Conservation (phyloP, 169 alveolate species). For the Condylostoma magnum region DNA sequence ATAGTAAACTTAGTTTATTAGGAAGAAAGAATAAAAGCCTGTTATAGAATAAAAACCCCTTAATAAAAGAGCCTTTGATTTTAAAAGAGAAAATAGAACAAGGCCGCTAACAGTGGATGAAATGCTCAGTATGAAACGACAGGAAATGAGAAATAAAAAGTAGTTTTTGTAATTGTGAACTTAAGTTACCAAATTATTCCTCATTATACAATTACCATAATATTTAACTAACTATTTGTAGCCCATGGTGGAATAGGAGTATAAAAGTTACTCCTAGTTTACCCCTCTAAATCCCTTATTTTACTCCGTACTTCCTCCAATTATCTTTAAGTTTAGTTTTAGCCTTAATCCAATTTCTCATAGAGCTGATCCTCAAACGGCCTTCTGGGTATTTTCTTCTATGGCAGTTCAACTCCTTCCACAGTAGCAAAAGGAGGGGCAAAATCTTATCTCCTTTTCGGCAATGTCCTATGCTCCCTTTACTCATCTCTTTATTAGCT, state of each 20-base stretch:
- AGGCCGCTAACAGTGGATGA: conserved; percentile 27
- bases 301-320: neutral
- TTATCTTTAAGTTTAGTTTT: neutral
- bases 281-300: neutral
- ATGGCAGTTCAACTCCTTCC: too few relatives aligned
- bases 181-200: neutral
- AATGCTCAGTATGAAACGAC: conserved; percentile 18
- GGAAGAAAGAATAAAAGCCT: too few relatives aligned
- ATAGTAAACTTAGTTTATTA: too few relatives aligned
- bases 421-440: too few relatives aligned
- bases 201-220: neutral
- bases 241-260: too few relatives aligned
- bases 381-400: too few relatives aligned
- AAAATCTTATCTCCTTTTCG: too few relatives aligned
- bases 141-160: neutral
- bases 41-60: too few relatives aligned
- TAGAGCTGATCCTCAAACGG: too few relatives aligned
- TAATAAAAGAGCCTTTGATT: too few relatives aligned
- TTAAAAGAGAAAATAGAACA: too few relatives aligned
- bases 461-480: too few relatives aligned
- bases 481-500: neutral
- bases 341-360: neutral
- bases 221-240: neutral
- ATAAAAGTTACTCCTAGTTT: neutral
- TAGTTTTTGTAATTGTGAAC: neutral